A percentile compares a stretch with the other conserved stretches of the same genome.
Conservation (phyloP, 306 rosid genomes). For the Hylodesmum podocarpum region DNA sequence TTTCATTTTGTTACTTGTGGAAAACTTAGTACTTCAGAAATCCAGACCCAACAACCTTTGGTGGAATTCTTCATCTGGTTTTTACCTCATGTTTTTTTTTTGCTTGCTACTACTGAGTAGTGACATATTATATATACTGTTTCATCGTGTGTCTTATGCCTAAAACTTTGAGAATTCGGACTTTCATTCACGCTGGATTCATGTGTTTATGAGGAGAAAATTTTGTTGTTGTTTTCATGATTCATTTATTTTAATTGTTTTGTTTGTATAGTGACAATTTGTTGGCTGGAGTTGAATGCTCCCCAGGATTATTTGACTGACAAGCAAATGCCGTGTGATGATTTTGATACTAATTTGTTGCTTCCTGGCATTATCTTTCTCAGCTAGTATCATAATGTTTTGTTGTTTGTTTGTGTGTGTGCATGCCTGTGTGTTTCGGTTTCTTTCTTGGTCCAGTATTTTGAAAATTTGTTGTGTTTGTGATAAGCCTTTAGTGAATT, state of each 20-base stretch:
- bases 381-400: not conserved
- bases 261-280: not conserved
- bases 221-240: not conserved
- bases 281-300: not conserved
- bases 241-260: slow-evolving; percentile 8
- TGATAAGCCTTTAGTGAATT: slow-evolving; percentile 3
- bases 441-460: not conserved
- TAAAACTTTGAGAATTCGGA: not conserved
- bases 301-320: not conserved
- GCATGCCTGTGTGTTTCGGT: not conserved
- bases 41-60: not conserved
- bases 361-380: slow-evolving; percentile 12
- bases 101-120: not conserved
- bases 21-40: slow-evolving; percentile 3
- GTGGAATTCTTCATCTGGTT: not conserved
- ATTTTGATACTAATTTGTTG: not conserved
- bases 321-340: not conserved
- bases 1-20: not conserved
- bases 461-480: slow-evolving; percentile 2
- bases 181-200: not conserved
- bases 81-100: slow-evolving; percentile 9
- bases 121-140: not conserved
- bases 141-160: not conserved
- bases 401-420: not conserved
- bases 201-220: not conserved